phyloP scores from a whole-genome alignment of 768 basidiomycete species.

The Boletus bicolor region DNA sequence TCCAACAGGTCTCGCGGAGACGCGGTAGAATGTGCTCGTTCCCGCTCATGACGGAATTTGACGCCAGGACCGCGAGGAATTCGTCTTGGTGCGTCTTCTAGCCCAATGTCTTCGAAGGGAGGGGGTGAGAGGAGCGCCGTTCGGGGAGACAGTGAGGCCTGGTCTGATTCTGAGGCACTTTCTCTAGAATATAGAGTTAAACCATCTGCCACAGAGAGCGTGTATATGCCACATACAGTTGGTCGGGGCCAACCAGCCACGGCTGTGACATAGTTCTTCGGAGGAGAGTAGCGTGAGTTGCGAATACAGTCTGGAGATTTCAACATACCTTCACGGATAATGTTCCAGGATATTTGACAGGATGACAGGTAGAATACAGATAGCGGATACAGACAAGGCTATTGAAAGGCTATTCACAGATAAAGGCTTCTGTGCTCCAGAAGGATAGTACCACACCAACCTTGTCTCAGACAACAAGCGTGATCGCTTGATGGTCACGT shows the following conservation, averaged over 20 bases:
- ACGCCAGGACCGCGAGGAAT: conserved; percentile 29
- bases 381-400: background rate
- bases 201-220: background rate
- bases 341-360: background rate
- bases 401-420: conserved; percentile 11
- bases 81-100: conserved; percentile 1
- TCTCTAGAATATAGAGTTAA: conserved; percentile 11
- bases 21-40: conserved; percentile 31
- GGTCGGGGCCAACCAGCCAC: conserved; percentile 18
- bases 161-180: conserved; percentile 26
- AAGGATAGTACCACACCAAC: background rate
- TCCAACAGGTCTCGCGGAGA: conserved; percentile 30
- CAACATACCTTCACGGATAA: conserved; percentile 3
- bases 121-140: conserved; percentile 28
- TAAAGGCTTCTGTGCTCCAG: conserved; percentile 1
- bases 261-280: conserved; percentile 25
- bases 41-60: conserved; percentile 34
- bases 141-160: conserved; percentile 28
- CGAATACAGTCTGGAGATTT: background rate
- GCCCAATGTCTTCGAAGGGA: conserved; percentile 12
- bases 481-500: conserved; percentile 24
- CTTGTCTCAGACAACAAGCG: conserved; percentile 13
- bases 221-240: conserved; percentile 18
- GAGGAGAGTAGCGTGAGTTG: conserved; percentile 6
- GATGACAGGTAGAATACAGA: background rate